phyloP scores from a whole-genome alignment of 176 grass and related monocot genomes.

The Carex littledalei region DNA sequence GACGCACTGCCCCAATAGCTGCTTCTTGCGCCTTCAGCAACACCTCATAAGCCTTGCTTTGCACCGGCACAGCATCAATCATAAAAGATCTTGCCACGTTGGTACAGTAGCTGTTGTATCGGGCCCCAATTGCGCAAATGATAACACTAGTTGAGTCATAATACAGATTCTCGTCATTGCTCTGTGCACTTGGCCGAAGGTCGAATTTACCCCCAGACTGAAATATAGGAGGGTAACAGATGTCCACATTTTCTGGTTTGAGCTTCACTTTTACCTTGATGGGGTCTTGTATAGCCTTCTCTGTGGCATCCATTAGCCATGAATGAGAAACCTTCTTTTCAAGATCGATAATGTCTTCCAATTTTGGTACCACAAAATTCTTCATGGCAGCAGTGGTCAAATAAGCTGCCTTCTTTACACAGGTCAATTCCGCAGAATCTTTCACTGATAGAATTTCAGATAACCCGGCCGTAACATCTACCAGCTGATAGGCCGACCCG shows the following conservation, averaged over 20 bases:
- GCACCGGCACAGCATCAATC: constrained; percentile 56
- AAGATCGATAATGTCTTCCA: constrained; percentile 81
- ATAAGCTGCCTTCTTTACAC: constrained; percentile 74
- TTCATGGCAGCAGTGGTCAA: constrained; percentile 72
- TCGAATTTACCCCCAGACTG: constrained; percentile 94
- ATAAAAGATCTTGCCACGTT: constrained; percentile 88
- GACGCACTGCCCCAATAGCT: constrained; percentile 46
- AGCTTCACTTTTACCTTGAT: constrained; percentile 77
- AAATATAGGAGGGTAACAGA: constrained; percentile 92
- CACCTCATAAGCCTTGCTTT: constrained; percentile 74
- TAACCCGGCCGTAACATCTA: constrained; percentile 67
- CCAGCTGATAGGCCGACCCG: constrained; percentile 39
- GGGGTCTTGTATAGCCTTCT: constrained; percentile 79
- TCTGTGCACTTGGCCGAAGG: constrained; percentile 68
- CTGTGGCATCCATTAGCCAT: constrained; percentile 77
- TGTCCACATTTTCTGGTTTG: constrained; percentile 86
- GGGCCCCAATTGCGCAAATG: constrained; percentile 75
- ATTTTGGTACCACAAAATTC: constrained; percentile 86
- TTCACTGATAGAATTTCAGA: constrained; percentile 70
- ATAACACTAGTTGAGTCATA: constrained; percentile 91
- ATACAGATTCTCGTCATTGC: constrained; percentile 75
- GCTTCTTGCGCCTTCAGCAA: constrained; percentile 92
- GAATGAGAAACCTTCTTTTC: constrained; percentile 83
- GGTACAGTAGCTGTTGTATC: constrained; percentile 84
- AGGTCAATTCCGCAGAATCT: constrained; percentile 36